Evolutionary conservation across 1,284 basidiomycete genomes (phyloP).

Genomic region (Sporisorium graminicola): DNA sequence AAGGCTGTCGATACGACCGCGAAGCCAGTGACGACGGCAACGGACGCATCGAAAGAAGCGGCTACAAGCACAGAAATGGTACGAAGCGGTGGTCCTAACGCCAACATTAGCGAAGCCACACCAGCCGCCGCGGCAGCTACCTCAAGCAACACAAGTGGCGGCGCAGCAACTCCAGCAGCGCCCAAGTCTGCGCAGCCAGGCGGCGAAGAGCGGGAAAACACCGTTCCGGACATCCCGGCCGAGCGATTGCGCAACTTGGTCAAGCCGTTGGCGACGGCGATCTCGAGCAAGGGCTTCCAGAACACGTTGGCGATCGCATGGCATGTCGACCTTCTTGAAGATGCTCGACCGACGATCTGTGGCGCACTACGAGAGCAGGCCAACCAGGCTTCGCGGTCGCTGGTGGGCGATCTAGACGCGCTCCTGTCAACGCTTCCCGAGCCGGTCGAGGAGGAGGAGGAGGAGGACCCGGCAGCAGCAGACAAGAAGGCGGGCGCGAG

Average conservation of each 20-base stretch:
- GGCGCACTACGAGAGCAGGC: conserved; percentile 61
- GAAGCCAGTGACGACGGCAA: conserved; percentile 4
- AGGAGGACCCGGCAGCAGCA: conserved; percentile 31
- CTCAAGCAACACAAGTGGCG: conserved; percentile 2
- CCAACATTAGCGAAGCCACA: conserved; percentile 6
- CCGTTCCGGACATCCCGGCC: conserved; percentile 45
- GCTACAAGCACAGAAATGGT: conserved; percentile 36
- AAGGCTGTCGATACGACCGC: conserved; percentile 25
- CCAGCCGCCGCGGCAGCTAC: neutral
- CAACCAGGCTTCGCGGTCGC: conserved; percentile 49
- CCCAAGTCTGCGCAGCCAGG: neutral
- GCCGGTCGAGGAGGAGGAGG: conserved; percentile 39
- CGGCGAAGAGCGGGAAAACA: conserved; percentile 9
- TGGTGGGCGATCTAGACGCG: conserved; percentile 59
- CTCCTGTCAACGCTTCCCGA: conserved; percentile 60
- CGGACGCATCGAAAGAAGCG: conserved; percentile 18
- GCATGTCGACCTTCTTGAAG: conserved; percentile 60
- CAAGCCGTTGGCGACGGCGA: conserved; percentile 62
- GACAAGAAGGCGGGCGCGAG: conserved; percentile 17
- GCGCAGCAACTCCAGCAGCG: neutral
- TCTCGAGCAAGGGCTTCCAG: conserved; percentile 67
- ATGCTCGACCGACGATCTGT: conserved; percentile 61
- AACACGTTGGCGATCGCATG: conserved; percentile 66
- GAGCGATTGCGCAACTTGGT: conserved; percentile 64
- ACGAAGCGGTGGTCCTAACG: conserved; percentile 24